Evolutionary conservation across 179 eudicot species (phyloP), one percentile per base, ranked within the genome.

Genomic region (Drosera spatulata): DNA sequence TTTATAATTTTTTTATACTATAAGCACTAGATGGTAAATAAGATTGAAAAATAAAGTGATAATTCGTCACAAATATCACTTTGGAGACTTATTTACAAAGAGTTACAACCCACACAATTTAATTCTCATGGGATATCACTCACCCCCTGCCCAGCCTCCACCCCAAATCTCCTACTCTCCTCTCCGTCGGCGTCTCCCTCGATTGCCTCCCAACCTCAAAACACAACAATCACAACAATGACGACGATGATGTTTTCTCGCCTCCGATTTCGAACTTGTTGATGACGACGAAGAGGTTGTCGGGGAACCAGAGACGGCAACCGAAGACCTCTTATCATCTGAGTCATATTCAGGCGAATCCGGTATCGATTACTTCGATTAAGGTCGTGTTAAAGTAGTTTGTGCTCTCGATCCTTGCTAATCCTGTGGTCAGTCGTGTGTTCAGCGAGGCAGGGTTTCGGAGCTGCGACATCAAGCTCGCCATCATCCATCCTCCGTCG

Each of bases 261-360:
- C 67, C 74, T 44, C 96, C 96, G 2, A 66, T 93, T 0, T 80
- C 97, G 5, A 93, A 93, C 61, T 89, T 97, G 0, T 84, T 93
- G 55, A 83, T 86, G 95, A 97, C 99, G 37, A 95, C 95, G 39
- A 83, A 86, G 46, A 68, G 96, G 14, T 87, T 94, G 0, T 97
- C 90, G n/a, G 99, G 97, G 7, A 87, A 85, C 41, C 99, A 94
- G 61, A 63, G 91, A 1, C 68, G 99, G 0, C 91, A 94, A 13
- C 97, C 99, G 2, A 97, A 94, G 9, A 85, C 85, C 69, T 90
- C 82, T 56, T 86, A 89, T 61, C 6, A 75, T 3, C 70, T 9
- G 2, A 7, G 42, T 7, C 43, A 63, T 14, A 57, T 69, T 77
- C 85, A 49, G 59, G 76, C 48, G 68, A 84, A 2, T 62, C 33